Evolutionary conservation across 768 basidiomycete genomes (phyloP).

Genomic region (Lactarius akahatsu): DNA sequence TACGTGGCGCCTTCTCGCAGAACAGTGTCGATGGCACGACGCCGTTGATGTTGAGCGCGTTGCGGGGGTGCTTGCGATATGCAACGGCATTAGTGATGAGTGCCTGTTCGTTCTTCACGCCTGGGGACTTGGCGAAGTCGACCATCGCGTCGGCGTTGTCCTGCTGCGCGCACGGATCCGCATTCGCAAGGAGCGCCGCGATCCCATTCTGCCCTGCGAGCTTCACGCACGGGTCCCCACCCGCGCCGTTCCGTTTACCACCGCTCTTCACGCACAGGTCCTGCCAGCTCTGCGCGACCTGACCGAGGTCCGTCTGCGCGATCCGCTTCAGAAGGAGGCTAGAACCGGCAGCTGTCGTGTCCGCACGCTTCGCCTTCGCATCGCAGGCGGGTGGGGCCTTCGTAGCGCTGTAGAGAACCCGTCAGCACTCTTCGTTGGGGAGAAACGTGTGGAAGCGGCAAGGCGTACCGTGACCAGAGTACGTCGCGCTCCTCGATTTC

Average conservation of each 20-base stretch:
- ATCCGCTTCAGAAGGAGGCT: slow-evolving; percentile 31
- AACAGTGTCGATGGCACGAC: slow-evolving; percentile 49
- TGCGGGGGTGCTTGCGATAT: slow-evolving; percentile 46
- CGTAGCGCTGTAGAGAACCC: not conserved
- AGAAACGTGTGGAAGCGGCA: not conserved
- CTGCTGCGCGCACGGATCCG: slow-evolving; percentile 51
- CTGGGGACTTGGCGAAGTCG: slow-evolving; percentile 46
- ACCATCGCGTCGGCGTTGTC: slow-evolving; percentile 51
- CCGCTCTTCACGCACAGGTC: slow-evolving; percentile 44
- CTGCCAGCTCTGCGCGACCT: slow-evolving; percentile 45
- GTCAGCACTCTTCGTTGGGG: not conserved
- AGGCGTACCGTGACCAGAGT: slow-evolving; percentile 3
- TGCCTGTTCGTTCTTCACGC: slow-evolving; percentile 41
- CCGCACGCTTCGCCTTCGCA: slow-evolving; percentile 17
- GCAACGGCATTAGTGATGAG: slow-evolving; percentile 45
- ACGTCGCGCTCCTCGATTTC: slow-evolving; percentile 3
- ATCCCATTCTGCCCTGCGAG: slow-evolving; percentile 43
- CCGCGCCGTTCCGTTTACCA: slow-evolving; percentile 37
- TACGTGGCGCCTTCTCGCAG: slow-evolving; percentile 55
- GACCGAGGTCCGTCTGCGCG: slow-evolving; percentile 40
- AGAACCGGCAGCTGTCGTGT: slow-evolving; percentile 14
- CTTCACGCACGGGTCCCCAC: slow-evolving; percentile 42
- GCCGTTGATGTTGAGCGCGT: slow-evolving; percentile 44
- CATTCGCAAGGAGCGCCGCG: slow-evolving; percentile 45
- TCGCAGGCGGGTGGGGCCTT: slow-evolving; percentile 21